These are phyloP conservation scores for Pholiota conissans DNA, from an alignment of 768 basidiomycete species.

Conservation along the genomic window DNA sequence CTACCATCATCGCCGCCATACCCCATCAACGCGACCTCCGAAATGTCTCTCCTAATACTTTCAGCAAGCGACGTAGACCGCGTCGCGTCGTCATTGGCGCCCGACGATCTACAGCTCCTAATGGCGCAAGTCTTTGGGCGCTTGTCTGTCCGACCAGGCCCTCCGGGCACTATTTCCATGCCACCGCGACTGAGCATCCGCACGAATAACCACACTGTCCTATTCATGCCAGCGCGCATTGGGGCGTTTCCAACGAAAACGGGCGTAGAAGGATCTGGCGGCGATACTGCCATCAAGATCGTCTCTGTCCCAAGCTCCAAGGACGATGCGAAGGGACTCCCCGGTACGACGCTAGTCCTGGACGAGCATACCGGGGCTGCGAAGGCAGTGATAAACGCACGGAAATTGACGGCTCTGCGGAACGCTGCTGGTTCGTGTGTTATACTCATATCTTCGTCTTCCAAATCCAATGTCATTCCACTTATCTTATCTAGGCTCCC, in stretches of 20 bases:
- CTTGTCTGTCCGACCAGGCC: conserved; percentile 26
- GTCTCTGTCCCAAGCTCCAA: conserved; percentile 64
- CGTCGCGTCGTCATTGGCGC: conserved; percentile 44
- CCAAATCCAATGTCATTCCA: neutral
- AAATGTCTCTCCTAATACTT: conserved; percentile 62
- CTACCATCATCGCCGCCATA: neutral
- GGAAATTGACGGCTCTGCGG: conserved; percentile 73
- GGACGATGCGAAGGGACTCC: conserved; percentile 55
- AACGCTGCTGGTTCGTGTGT: conserved; percentile 72
- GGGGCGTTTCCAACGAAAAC: conserved; percentile 11
- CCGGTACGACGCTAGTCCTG: conserved; percentile 74
- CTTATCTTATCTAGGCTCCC: conserved; percentile 54
- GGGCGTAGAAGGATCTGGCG: conserved; percentile 4
- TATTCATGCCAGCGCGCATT: conserved; percentile 86
- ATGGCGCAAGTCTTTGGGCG: conserved; percentile 61
- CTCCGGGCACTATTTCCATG: neutral
- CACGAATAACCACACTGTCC: conserved; percentile 52
- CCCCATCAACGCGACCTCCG: neutral
- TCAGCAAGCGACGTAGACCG: conserved; percentile 56
- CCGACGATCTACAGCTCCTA: conserved; percentile 46
- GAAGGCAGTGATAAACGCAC: conserved; percentile 79
- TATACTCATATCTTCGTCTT: neutral
- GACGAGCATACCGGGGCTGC: conserved; percentile 68
- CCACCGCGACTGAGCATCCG: conserved; percentile 33
- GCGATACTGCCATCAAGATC: conserved; percentile 74